A percentile compares a stretch with the other conserved stretches of the same genome.
phyloP scores from a whole-genome alignment of 176 grass and related monocot species.

The Cymbopogon citratus region DNA sequence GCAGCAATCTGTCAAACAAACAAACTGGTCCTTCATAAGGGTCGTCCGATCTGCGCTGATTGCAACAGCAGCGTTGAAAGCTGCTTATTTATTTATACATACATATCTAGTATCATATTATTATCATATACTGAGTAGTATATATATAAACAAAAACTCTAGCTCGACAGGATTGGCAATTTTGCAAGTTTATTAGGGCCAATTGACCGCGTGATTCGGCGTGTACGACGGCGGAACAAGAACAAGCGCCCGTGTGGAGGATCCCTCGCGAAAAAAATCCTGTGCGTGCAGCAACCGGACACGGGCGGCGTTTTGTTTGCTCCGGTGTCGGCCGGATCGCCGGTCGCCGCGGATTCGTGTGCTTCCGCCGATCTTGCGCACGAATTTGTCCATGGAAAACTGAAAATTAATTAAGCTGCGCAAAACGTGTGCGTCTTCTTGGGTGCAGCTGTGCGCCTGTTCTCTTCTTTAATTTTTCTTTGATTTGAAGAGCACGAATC shows the following conservation, averaged over 20 bases:
- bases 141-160: not conserved
- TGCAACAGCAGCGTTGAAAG: constrained; percentile 27
- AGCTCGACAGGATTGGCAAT: not conserved
- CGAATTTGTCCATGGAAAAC: not conserved
- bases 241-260: constrained; percentile 4
- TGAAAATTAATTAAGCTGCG: not conserved
- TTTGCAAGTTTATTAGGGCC: not conserved
- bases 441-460: not conserved
- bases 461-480: not conserved
- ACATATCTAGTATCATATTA: not conserved
- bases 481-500: not conserved
- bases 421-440: constrained; percentile 17
- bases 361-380: not conserved
- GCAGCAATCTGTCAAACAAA: not conserved
- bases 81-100: not conserved
- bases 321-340: constrained; percentile 21
- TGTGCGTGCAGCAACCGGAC: constrained; percentile 20
- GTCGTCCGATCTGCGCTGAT: not conserved
- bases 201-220: not conserved
- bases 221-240: not conserved
- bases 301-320: not conserved
- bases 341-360: not conserved
- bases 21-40: not conserved
- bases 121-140: too few relatives aligned
- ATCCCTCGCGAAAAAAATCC: not conserved